phyloP scores from a whole-genome alignment of 345 rosid species.

The Eucalyptus cloeziana region DNA sequence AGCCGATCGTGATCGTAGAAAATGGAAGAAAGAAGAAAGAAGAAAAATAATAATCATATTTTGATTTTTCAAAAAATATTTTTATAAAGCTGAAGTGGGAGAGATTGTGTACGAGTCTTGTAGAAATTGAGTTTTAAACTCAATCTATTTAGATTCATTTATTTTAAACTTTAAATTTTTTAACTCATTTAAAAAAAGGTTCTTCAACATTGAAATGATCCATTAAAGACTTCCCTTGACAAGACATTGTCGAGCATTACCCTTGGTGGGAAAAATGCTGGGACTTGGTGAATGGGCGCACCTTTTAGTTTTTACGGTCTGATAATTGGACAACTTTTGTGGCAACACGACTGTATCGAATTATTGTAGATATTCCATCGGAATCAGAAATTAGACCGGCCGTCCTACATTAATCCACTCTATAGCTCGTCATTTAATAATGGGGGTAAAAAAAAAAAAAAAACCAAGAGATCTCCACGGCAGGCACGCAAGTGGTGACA shows the following conservation, averaged over 20 bases:
- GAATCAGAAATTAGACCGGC: neutral
- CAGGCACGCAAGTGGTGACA: neutral
- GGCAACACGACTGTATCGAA: neutral
- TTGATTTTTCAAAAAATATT: no score
- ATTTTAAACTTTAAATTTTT: no score
- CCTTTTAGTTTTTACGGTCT: neutral
- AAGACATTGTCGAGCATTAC: neutral
- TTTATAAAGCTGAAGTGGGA: no score
- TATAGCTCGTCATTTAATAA: neutral
- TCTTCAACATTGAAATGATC: no score
- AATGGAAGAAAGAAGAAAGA: no score
- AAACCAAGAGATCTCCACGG: neutral
- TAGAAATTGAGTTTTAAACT: no score
- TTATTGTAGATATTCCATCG: neutral
- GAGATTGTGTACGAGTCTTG: no score
- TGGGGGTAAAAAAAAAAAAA: neutral
- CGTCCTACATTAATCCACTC: neutral
- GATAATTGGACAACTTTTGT: neutral
- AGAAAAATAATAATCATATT: rapidly evolving
- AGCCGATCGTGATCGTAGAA: no score
- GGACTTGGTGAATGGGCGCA: neutral
- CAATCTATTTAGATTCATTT: no score
- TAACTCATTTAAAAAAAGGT: no score
- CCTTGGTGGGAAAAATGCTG: neutral
- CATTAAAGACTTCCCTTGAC: no score